These are phyloP conservation scores for Phytopythium montanum DNA, from an alignment of 352 stramenopile genomes.

Conservation along the genomic window DNA sequence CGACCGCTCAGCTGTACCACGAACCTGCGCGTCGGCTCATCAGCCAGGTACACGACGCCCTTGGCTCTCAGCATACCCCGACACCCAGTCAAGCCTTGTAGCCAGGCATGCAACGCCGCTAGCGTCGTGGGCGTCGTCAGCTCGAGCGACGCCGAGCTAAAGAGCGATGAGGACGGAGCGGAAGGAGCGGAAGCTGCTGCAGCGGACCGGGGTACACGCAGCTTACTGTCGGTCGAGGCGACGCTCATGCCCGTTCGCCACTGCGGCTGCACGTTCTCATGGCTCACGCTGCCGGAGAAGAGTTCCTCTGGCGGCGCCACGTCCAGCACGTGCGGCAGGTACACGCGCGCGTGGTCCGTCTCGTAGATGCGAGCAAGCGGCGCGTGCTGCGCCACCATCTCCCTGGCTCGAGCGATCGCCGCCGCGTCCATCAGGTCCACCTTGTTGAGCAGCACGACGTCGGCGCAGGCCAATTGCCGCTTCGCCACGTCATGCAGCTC, in stretches of 20 bases:
- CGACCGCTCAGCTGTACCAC: slow-evolving; percentile 73
- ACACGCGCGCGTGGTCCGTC: slow-evolving; percentile 55
- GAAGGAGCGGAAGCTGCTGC: background rate
- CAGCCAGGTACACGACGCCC: slow-evolving; percentile 59
- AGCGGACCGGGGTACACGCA: slow-evolving; percentile 18
- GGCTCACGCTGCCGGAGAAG: slow-evolving; percentile 48
- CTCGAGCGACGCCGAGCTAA: slow-evolving; percentile 50
- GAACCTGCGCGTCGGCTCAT: slow-evolving; percentile 54
- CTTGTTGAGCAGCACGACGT: slow-evolving; percentile 84
- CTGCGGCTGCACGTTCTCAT: slow-evolving; percentile 56
- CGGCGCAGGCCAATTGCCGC: slow-evolving; percentile 61
- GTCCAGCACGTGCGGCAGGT: slow-evolving; percentile 72
- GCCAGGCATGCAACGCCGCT: slow-evolving; percentile 46
- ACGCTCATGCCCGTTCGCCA: slow-evolving; percentile 49
- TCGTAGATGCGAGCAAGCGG: slow-evolving; percentile 63
- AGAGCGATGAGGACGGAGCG: slow-evolving; percentile 11
- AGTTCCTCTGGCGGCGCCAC: slow-evolving; percentile 50
- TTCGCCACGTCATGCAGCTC: slow-evolving; percentile 41
- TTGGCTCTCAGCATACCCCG: slow-evolving; percentile 46
- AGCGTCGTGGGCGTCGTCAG: slow-evolving; percentile 31
- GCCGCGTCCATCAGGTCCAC: slow-evolving; percentile 54
- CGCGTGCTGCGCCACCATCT: slow-evolving; percentile 37
- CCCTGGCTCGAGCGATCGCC: slow-evolving; percentile 18
- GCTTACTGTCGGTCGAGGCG: slow-evolving; percentile 21
- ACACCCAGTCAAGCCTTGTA: slow-evolving; percentile 24